Conservation (phyloP, 192 early-diverging fungal species). For the Dispira simplex region DNA sequence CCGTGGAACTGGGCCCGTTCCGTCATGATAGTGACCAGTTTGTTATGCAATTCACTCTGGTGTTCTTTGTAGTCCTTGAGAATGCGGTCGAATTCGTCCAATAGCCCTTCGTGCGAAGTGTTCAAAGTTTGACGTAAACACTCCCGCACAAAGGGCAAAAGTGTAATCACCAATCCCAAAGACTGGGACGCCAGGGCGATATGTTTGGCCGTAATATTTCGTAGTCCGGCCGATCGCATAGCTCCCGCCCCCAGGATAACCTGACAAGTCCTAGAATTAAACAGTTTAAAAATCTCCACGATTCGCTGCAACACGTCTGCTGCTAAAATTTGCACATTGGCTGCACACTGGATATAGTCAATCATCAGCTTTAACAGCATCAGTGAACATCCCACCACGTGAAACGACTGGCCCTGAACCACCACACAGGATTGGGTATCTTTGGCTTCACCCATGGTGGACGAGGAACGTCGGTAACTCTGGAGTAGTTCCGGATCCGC, state of each 20-base stretch:
- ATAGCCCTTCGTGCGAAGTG: constrained; percentile 58
- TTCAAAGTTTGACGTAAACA: constrained; percentile 57
- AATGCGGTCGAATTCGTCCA: constrained; percentile 83
- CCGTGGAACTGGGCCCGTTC: constrained; percentile 69
- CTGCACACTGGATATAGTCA: constrained; percentile 77
- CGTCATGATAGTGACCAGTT: constrained; percentile 90
- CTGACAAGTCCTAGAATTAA: constrained; percentile 92
- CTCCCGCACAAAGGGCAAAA: constrained; percentile 70
- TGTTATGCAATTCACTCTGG: constrained; percentile 78
- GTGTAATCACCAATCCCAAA: constrained; percentile 67
- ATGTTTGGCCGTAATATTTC: constrained; percentile 95
- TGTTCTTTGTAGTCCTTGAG: constrained; percentile 76
- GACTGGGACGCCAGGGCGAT: constrained; percentile 90
- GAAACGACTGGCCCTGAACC: constrained; percentile 61
- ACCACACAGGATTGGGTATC: constrained; percentile 24
- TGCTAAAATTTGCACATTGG: constrained; percentile 58
- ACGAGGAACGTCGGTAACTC: neutral
- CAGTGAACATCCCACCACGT: constrained; percentile 78
- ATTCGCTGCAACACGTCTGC: constrained; percentile 82
- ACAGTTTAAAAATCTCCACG: constrained; percentile 68
- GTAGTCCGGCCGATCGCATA: constrained; percentile 89
- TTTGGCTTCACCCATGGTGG: neutral
- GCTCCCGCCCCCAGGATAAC: constrained; percentile 97
- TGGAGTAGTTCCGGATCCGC: constrained; percentile 1
- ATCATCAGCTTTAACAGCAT: constrained; percentile 81